Conservation (phyloP, 2,329 filamentous ascomycete species). For the Exophiala viscosa region DNA sequence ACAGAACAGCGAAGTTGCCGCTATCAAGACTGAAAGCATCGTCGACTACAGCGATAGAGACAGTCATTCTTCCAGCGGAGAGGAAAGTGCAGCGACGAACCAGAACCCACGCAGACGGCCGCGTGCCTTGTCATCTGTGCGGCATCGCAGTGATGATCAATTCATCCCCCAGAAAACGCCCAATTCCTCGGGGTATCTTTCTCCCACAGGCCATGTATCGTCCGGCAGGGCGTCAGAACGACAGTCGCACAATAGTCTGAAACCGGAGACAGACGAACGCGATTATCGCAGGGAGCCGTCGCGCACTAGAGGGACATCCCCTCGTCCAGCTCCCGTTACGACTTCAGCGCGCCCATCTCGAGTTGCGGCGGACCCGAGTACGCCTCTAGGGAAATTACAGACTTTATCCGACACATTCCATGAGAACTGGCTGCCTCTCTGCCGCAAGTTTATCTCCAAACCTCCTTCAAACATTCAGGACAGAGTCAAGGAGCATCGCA, state of each 20-base stretch:
- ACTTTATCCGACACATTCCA: constrained; percentile 38
- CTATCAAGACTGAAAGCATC: constrained; percentile 40
- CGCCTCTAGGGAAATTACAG: constrained; percentile 38
- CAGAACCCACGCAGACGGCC: constrained; percentile 22
- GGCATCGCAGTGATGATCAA: constrained; percentile 22
- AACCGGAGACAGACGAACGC: constrained; percentile 19
- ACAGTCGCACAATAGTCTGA: constrained; percentile 16
- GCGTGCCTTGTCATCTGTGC: constrained; percentile 21
- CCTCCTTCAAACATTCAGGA: constrained; percentile 40
- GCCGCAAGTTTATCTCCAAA: constrained; percentile 36
- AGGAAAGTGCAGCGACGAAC: constrained; percentile 13
- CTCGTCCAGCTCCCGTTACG: constrained; percentile 12
- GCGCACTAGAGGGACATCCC: constrained; percentile 14
- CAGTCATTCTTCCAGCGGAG: constrained; percentile 24
- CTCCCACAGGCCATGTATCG: constrained; percentile 20
- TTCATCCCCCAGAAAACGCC: constrained; percentile 11
- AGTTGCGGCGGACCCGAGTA: constrained; percentile 35
- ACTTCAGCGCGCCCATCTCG: constrained; percentile 12
- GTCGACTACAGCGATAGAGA: constrained; percentile 25
- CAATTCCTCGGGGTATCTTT: constrained; percentile 10
- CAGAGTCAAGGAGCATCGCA: constrained; percentile 43
- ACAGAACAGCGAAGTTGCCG: constrained; percentile 47
- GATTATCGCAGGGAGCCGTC: constrained; percentile 20
- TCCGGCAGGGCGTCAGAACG: constrained; percentile 13
- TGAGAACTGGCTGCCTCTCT: constrained; percentile 37